Base-by-base conservation (phyloP, 2,329 filamentous ascomycete species). In the Basipetospora chlamydospora region DNA sequence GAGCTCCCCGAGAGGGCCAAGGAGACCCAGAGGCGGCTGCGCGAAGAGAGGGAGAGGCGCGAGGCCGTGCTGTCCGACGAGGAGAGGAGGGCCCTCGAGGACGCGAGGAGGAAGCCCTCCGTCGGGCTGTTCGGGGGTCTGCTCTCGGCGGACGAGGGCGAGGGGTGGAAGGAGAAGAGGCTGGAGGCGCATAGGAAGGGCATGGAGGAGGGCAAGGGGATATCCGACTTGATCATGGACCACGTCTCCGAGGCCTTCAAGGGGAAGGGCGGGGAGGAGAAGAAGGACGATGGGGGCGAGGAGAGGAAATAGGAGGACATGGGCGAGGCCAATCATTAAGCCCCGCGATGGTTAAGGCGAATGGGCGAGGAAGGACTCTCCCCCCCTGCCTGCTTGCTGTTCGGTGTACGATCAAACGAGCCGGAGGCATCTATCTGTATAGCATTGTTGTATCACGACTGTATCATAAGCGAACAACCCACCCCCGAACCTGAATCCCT, bases 71-170 rank as follows among this genome's bases (percentile, higher is more conserved):
- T 50, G 39, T 38, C 45, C 16, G 47, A 49, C 17, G 49, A 51
- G 25, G 48, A 55, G 39, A 50, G 58, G 46, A 50, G 49, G 37
- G 20, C 30, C 41, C 41, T 47, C 43, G 43, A 43, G 32, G 43
- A 46, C 39, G 45, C 44, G 43, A 42, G 46, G 39, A 47, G 50
- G 17, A 41, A 50, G 21, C 43, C 49, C 9, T 45, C 53, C 38
- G 22, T 6, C 22, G 34, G 53, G 33, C 49, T 71, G 38, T 56
- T 64, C 42, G 60, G 60, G 43, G 22, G 22, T 6, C 50, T 75
- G 12, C 77, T 72, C 73, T 68, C 73, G 63, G 73, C 72, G 23
- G 61, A 60, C 26, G 70, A 73, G 49, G 52, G 53, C n/a, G 59
- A 63, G 30, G 60, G 67, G 43, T 74, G 70, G 70, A 58, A 61